Base-by-base conservation (phyloP, 2,329 filamentous ascomycete species). In the Aurifilum marmelostoma region DNA sequence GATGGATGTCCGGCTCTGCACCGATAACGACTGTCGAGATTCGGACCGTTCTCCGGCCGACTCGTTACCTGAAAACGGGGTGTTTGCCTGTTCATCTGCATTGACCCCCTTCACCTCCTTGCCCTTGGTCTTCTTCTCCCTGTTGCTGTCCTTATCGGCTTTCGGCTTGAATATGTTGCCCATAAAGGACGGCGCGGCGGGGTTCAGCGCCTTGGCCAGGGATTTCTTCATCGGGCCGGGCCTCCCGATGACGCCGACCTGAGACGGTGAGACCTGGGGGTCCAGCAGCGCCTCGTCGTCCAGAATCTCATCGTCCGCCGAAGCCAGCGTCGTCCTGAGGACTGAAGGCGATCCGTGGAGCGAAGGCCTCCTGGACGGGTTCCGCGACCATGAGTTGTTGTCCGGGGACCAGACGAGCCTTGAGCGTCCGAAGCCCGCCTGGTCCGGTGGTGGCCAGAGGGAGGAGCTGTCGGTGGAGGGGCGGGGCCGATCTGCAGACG, bases 141-240 rank as follows among this genome's bases (percentile, higher is more conserved):
- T 74, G 32, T 79, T 79, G 69, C 79, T 81, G 47, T 81, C 79
- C 68, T 75, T 82, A 67, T 79, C 79, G 21, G 76, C 73, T 71
- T 81, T 83, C 39, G 77, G 77, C 5, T 85, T 83, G 74, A 89
- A 87, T 69, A 96, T 88, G 50, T 89, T 86, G 12, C 86, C 90
- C 79, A 91, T 95, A 77, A 98, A 98, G 0, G 91, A 92, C 11
- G 94, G 94, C 0, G 95, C 96, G 8, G 92, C 88, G 9, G 96
- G 96, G 75, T 99, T 98, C 37, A 98, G 85, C 75, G 79, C 89
- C 81, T 78, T 89, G 79, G 76, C 90, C 82, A 75, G 84, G 83
- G 61, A 83, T 82, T 75, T 86, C 78, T 78, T 83, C 52, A 82
- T 80, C 2, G 91, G 93, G 12, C 90, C 89, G 29, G 61, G 61